A percentile compares a stretch with the other conserved stretches of the same genome.
Conservation (phyloP, 495 filamentous ascomycete genomes). For the Tuber magnatum region DNA sequence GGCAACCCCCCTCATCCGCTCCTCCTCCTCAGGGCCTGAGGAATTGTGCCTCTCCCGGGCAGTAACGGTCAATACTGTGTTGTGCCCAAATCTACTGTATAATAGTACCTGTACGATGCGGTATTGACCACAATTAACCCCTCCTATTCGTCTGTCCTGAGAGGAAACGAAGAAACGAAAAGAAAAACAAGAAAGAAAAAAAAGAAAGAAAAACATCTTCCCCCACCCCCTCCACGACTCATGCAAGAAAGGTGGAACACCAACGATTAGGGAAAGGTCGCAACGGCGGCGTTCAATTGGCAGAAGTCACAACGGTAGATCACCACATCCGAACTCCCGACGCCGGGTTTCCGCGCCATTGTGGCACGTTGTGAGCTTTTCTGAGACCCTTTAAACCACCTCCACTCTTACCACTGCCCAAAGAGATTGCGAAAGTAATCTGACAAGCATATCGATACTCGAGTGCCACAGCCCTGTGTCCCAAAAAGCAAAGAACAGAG, state of each 20-base stretch:
- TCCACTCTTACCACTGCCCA: background rate
- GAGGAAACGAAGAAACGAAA: too few relatives aligned
- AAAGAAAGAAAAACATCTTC: background rate
- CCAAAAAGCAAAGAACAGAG: background rate
- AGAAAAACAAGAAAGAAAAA: background rate
- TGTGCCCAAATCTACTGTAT: background rate
- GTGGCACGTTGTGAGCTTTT: background rate
- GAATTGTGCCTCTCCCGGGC: background rate
- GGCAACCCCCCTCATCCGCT: background rate
- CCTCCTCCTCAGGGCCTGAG: background rate
- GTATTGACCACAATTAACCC: background rate
- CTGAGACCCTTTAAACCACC: background rate
- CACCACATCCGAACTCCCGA: conserved; percentile 2
- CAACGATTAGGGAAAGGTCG: background rate
- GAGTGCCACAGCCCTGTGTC: background rate
- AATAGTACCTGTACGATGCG: background rate
- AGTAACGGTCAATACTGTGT: background rate
- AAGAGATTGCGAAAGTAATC: background rate
- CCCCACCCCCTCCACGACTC: background rate
- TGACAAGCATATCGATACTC: background rate
- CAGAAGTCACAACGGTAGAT: background rate
- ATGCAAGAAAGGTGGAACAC: background rate
- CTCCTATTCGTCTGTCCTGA: background rate
- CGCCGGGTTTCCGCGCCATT: background rate
- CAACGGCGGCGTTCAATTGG: background rate